Percentiles rank a stretch among this genome's conserved stretches.
Conservation (phyloP, 495 filamentous ascomycete species). For the Penicillium silybi region DNA sequence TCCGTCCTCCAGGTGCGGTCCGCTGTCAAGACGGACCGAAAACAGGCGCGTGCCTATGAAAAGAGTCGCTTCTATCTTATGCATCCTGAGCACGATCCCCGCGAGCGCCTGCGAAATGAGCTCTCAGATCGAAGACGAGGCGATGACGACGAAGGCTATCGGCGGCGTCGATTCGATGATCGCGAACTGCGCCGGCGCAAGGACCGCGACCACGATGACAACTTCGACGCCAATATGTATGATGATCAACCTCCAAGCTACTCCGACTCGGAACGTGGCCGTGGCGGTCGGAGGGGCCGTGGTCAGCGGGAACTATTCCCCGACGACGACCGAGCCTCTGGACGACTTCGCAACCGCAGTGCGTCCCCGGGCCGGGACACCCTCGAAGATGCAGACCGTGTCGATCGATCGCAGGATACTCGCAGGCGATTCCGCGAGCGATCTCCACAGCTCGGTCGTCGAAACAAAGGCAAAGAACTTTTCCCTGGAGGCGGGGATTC, state of each 20-base stretch:
- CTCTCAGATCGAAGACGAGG: conserved; percentile 46
- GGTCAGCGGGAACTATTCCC: conserved; percentile 52
- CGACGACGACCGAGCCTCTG: conserved; percentile 27
- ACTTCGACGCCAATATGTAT: conserved; percentile 72
- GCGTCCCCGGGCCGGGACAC: conserved; percentile 68
- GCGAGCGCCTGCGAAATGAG: conserved; percentile 59
- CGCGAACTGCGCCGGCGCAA: conserved; percentile 50
- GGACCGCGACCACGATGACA: conserved; percentile 47
- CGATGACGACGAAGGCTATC: conserved; percentile 59
- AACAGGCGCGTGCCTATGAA: conserved; percentile 69
- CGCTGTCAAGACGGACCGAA: conserved; percentile 71
- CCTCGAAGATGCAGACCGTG: conserved; percentile 50
- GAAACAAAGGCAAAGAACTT: conserved; percentile 44
- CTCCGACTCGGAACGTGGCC: conserved; percentile 30
- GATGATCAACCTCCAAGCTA: conserved; percentile 54
- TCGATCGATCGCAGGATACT: conserved; percentile 35
- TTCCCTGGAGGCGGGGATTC: conserved; percentile 30
- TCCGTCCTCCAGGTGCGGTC: conserved; percentile 66
- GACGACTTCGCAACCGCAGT: conserved; percentile 58
- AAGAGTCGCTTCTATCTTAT: conserved; percentile 87
- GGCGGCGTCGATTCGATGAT: conserved; percentile 53
- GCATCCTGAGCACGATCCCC: conserved; percentile 82
- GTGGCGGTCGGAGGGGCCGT: conserved; percentile 22
- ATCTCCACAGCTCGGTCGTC: conserved; percentile 28
- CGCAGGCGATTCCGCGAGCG: conserved; percentile 42